These are phyloP conservation scores for Ilex paraguariensis DNA, from an alignment of 305 asterid genomes.

Conservation along the genomic window DNA sequence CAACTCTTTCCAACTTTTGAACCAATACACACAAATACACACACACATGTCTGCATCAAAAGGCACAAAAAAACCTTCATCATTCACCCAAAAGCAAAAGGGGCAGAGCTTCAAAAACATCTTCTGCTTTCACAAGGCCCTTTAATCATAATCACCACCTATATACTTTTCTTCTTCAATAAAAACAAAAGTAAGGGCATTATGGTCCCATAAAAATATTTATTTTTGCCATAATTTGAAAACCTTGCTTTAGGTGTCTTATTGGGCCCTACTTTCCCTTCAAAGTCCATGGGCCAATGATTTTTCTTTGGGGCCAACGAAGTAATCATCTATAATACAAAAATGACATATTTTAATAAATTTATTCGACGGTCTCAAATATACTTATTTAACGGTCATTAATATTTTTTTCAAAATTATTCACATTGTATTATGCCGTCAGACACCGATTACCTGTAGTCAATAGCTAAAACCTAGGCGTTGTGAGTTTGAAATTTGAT, in stretches of 20 bases:
- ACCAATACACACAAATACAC: neutral
- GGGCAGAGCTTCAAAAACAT: conserved; percentile 9
- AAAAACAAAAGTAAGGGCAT: conserved; percentile 7
- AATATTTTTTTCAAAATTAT: too few species aligned
- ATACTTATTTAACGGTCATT: too few species aligned
- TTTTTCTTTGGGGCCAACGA: too few species aligned
- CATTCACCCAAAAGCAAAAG: conserved; percentile 11
- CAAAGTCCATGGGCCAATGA: neutral
- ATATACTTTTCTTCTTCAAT: conserved; percentile 16
- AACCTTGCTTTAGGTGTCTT: conserved; percentile 8
- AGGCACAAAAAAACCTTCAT: conserved; percentile 23
- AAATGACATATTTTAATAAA: too few species aligned
- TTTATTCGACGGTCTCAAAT: too few species aligned
- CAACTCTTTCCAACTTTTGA: conserved; percentile 31
- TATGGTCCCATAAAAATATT: conserved; percentile 18
- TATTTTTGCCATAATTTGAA: conserved; percentile 11
- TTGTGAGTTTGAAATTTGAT: too few species aligned
- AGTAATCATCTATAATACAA: too few species aligned
- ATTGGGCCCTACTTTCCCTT: neutral
- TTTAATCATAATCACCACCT: conserved; percentile 19
- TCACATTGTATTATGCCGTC: too few species aligned
- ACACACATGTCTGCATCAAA: conserved; percentile 26
- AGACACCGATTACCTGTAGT: too few species aligned
- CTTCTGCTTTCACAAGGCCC: conserved; percentile 13
- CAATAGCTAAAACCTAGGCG: too few species aligned